These are phyloP conservation scores for Mycosphaerelloides madeirae DNA, from an alignment of 2,329 filamentous ascomycete species.

Conservation along the genomic window DNA sequence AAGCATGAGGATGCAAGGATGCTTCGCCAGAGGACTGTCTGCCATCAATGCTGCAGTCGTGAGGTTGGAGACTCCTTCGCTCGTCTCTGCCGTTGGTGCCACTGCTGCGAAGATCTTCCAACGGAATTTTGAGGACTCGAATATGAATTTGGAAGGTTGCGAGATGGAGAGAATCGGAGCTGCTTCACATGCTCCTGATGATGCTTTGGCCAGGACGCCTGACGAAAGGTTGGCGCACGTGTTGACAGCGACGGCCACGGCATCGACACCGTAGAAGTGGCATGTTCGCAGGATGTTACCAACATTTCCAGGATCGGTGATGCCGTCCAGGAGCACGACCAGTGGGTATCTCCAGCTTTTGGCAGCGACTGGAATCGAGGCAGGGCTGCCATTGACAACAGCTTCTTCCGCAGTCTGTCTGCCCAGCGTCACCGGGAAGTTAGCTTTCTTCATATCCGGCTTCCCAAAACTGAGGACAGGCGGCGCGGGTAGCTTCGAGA, in stretches of 20 bases:
- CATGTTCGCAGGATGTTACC: conserved; percentile 85
- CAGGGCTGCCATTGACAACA: conserved; percentile 63
- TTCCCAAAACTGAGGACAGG: conserved; percentile 31
- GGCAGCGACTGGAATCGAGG: conserved; percentile 46
- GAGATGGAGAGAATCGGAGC: conserved; percentile 67
- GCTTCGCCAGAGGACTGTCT: conserved; percentile 22
- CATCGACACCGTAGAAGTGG: conserved; percentile 84
- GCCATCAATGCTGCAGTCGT: conserved; percentile 16
- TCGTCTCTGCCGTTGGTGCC: conserved; percentile 31
- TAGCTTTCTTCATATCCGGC: conserved; percentile 31
- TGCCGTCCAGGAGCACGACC: conserved; percentile 68
- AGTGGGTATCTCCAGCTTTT: conserved; percentile 57
- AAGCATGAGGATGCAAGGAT: conserved; percentile 74
- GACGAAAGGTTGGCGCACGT: conserved; percentile 69
- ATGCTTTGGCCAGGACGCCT: conserved; percentile 78
- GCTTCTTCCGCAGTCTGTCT: conserved; percentile 67
- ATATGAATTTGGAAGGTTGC: conserved; percentile 65
- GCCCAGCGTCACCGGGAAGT: conserved; percentile 58
- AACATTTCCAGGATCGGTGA: conserved; percentile 79
- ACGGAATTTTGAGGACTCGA: conserved; percentile 61
- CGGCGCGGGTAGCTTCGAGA: conserved; percentile 69
- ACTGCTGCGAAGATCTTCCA: conserved; percentile 82
- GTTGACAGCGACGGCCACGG: conserved; percentile 69
- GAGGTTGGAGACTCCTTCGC: conserved; percentile 6
- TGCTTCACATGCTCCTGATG: conserved; percentile 79